These are phyloP conservation scores for Xylariaceae sp. DNA, from an alignment of 2,329 filamentous ascomycete species.

Conservation along the genomic window DNA sequence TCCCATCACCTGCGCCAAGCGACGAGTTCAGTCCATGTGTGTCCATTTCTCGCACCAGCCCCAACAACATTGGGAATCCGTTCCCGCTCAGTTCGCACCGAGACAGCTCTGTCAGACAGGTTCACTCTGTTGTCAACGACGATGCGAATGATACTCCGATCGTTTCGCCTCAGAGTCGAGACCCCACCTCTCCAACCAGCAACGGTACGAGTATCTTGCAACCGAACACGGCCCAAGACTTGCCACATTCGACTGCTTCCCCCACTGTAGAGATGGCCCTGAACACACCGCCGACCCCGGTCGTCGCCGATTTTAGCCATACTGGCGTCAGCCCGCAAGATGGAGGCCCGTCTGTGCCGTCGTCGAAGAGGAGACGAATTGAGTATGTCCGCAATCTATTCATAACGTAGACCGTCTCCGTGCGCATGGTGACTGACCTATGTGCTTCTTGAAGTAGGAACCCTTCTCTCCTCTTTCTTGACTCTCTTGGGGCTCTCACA, in stretches of 20 bases:
- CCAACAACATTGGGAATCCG: constrained; percentile 28
- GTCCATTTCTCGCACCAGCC: constrained; percentile 34
- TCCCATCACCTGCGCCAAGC: constrained; percentile 60
- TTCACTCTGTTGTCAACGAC: constrained; percentile 27
- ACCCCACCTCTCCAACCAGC: constrained; percentile 9
- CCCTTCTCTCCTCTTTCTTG: constrained; percentile 19
- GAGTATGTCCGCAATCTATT: constrained; percentile 21
- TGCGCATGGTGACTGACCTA: neutral
- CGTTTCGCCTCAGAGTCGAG: constrained; percentile 16
- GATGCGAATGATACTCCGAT: constrained; percentile 8
- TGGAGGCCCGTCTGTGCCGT: constrained; percentile 8
- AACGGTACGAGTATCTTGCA: constrained; percentile 13
- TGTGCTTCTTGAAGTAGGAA: constrained; percentile 15
- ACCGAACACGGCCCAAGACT: constrained; percentile 14
- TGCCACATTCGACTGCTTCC: constrained; percentile 6
- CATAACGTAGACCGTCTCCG: neutral
- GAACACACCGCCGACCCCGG: constrained; percentile 27
- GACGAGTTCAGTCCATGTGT: constrained; percentile 51
- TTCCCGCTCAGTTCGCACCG: constrained; percentile 29
- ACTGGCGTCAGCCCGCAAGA: constrained; percentile 6
- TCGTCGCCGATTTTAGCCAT: constrained; percentile 11
- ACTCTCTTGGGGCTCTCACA: constrained; percentile 11
- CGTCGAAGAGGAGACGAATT: constrained; percentile 27
- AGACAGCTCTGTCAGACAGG: constrained; percentile 21
- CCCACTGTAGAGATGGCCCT: constrained; percentile 22